phyloP scores from a whole-genome alignment of 2,329 filamentous ascomycete species.

The Monilinia polystroma region DNA sequence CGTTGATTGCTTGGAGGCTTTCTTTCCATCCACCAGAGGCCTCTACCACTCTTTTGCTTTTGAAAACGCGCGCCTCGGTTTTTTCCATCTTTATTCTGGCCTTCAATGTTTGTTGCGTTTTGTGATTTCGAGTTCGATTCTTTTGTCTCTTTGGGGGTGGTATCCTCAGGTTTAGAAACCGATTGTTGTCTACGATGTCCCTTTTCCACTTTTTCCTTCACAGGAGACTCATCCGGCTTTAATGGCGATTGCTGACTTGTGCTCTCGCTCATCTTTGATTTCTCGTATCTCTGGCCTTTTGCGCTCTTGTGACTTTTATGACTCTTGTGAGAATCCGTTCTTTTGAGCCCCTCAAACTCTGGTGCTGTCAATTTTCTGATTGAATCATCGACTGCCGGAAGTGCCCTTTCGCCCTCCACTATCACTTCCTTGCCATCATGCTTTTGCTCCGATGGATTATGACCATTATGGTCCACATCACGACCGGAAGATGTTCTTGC shows the following conservation, averaged over 20 bases:
- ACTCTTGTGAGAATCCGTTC: conserved; percentile 18
- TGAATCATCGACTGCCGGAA: conserved; percentile 21
- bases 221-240: conserved; percentile 16
- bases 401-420: conserved; percentile 10
- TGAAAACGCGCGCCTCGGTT: background rate
- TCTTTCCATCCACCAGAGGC: conserved; percentile 22
- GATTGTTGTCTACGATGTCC: conserved; percentile 10
- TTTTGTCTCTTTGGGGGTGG: background rate
- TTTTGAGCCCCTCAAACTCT: conserved; percentile 18
- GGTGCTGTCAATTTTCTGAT: conserved; percentile 18
- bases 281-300: conserved; percentile 3
- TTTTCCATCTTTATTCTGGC: background rate
- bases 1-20: conserved; percentile 13
- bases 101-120: background rate
- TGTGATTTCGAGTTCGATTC: conserved; percentile 6
- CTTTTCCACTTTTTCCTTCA: conserved; percentile 8
- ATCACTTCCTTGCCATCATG: conserved; percentile 12
- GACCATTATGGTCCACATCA: conserved; percentile 3
- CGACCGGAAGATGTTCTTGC: conserved; percentile 8
- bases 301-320: conserved; percentile 13
- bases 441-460: background rate
- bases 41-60: conserved; percentile 22
- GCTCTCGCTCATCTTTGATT: conserved; percentile 15
- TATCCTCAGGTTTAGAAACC: background rate
- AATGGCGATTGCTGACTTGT: conserved; percentile 4